Evolutionary conservation across 208 protist genomes (phyloP).

Genomic region (Trypanosoma theileri): DNA sequence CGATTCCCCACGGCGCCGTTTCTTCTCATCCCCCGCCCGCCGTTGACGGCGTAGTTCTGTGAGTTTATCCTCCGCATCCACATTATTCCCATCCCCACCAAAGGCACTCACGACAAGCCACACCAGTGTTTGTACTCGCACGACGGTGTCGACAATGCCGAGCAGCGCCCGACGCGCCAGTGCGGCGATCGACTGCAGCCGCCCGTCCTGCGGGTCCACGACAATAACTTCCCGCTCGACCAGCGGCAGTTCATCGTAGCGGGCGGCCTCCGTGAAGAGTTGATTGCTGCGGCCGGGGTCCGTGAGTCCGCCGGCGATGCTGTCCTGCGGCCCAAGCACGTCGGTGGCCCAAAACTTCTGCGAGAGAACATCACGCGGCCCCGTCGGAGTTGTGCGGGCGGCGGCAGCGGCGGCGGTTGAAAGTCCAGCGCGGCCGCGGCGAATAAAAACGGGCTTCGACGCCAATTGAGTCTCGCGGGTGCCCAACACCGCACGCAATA

Average conservation of each 20-base stretch:
- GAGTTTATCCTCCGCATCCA: conserved; percentile 14
- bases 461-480: not conserved
- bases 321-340: conserved; percentile 15
- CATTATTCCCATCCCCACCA: not conserved
- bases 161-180: conserved; percentile 3
- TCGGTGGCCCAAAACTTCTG: conserved; percentile 22
- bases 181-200: conserved; percentile 10
- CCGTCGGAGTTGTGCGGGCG: too few species aligned
- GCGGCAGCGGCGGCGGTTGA: not conserved
- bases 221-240: conserved; percentile 26
- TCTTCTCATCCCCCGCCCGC: not conserved
- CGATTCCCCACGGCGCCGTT: conserved; percentile 6
- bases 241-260: conserved; percentile 5
- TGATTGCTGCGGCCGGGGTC: conserved; percentile 27
- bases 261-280: conserved; percentile 3
- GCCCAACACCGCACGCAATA: not conserved
- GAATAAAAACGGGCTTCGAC: conserved; percentile 17
- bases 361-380: conserved; percentile 4
- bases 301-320: conserved; percentile 13
- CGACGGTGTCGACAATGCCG: conserved; percentile 18
- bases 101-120: conserved; percentile 24
- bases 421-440: not conserved
- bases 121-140: conserved; percentile 6
- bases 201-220: conserved; percentile 10
- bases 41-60: not conserved